A percentile compares a stretch with the other conserved stretches of the same genome.
phyloP scores from a whole-genome alignment of 306 rosid species.

The Cyclanthera cordifolia region DNA sequence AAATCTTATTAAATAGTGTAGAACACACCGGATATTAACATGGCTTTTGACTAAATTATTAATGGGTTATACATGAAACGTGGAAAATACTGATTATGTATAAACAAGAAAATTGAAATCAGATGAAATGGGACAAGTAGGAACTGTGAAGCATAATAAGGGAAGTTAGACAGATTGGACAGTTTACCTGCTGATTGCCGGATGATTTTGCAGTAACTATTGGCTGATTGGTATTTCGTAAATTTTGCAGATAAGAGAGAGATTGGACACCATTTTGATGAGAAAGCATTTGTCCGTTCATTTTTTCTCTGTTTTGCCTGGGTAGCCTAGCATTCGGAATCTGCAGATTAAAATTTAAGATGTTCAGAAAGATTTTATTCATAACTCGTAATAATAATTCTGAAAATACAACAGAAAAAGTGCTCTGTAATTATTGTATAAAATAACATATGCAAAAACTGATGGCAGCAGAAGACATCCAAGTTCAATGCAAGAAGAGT shows the following conservation, averaged over 20 bases:
- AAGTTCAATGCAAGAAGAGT: neutral
- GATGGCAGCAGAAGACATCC: neutral
- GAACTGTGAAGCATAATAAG: neutral
- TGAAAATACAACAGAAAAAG: neutral
- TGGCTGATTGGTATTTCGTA: conserved; percentile 36
- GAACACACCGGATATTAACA: neutral
- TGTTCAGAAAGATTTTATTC: neutral
- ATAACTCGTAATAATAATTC: too few relatives aligned
- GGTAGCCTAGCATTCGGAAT: conserved; percentile 46
- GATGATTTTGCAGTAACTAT: conserved; percentile 34
- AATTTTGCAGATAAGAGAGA: conserved; percentile 24
- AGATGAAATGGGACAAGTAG: neutral
- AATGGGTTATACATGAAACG: too few relatives aligned
- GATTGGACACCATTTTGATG: conserved; percentile 39
- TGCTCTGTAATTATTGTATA: too few relatives aligned
- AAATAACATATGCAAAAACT: neutral
- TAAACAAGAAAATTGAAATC: neutral
- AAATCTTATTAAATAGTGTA: conserved; percentile 12
- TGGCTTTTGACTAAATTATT: neutral
- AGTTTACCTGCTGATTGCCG: conserved; percentile 49
- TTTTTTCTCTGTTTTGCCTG: conserved; percentile 64
- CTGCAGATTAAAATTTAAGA: conserved; percentile 26
- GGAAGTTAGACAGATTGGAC: neutral
- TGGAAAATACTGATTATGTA: neutral
- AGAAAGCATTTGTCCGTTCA: conserved; percentile 39